Evolutionary conservation across 345 rosid genomes (phyloP).

Genomic region (Camelina neglecta): DNA sequence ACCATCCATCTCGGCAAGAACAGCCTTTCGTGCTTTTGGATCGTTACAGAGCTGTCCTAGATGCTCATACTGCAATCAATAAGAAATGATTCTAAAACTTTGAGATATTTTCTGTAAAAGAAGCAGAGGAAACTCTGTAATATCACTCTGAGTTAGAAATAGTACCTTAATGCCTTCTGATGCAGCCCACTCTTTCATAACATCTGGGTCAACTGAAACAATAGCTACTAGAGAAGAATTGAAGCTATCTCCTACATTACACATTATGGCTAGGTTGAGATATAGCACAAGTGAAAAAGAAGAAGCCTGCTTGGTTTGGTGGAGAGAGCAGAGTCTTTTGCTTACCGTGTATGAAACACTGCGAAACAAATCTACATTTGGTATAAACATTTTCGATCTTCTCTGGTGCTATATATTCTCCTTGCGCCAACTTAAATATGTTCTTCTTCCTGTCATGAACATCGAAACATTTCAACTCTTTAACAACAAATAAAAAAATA

Average conservation of each 20-base stretch:
- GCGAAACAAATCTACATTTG: constrained; percentile 76
- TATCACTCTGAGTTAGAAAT: constrained; percentile 1
- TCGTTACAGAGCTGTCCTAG: constrained; percentile 69
- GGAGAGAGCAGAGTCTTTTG: constrained; percentile 12
- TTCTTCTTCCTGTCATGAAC: constrained; percentile 62
- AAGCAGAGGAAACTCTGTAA: not conserved
- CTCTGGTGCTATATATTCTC: constrained; percentile 98
- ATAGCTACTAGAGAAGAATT: constrained; percentile 78
- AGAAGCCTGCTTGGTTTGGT: constrained; percentile 17
- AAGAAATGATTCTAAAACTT: constrained; percentile 17
- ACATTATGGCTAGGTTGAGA: constrained; percentile 36
- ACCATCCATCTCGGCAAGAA: constrained; percentile 77
- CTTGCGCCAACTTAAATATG: constrained; percentile 96
- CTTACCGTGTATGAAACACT: constrained; percentile 86
- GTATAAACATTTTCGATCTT: constrained; percentile 93
- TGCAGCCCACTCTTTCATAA: constrained; percentile 75
- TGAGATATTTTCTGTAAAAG: not conserved
- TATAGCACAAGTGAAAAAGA: not conserved
- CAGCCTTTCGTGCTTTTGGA: constrained; percentile 62
- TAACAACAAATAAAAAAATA: not conserved
- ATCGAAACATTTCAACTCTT: not conserved
- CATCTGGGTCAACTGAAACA: constrained; percentile 77
- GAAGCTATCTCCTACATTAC: constrained; percentile 78
- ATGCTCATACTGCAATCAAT: constrained; percentile 59
- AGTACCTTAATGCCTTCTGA: constrained; percentile 72